phyloP scores from a whole-genome alignment of 768 basidiomycete species.

The Naematelia encephala region DNA sequence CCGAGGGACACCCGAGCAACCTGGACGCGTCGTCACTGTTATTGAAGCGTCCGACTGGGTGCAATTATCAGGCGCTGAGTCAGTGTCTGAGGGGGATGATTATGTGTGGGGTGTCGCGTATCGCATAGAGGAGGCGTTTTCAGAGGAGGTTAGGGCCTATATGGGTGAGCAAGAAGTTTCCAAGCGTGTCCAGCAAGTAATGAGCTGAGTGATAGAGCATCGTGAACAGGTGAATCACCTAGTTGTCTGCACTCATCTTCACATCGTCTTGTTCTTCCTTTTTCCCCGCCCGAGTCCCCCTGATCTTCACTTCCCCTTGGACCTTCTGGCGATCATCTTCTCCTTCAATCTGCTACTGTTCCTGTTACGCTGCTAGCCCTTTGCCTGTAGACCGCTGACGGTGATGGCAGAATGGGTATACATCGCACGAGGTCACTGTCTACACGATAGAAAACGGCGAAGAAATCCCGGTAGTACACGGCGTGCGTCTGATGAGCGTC shows the following conservation, averaged over 20 bases:
- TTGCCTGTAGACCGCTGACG: background rate
- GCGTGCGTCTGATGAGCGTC: conserved; percentile 16
- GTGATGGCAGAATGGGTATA: conserved; percentile 74
- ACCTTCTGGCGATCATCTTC: no score
- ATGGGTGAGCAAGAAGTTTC: conserved; percentile 58
- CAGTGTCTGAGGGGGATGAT: conserved; percentile 51
- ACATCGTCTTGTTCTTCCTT: background rate
- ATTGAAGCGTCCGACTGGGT: conserved; percentile 82
- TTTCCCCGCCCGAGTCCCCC: no score
- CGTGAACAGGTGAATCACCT: conserved; percentile 11
- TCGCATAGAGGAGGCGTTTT: conserved; percentile 74
- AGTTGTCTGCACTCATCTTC: conserved; percentile 1
- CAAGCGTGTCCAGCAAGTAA: conserved; percentile 16
- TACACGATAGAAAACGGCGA: conserved; percentile 62
- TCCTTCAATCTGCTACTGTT: no score
- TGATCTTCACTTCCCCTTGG: no score
- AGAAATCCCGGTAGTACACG: conserved; percentile 55
- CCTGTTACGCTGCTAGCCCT: no score
- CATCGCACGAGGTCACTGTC: conserved; percentile 71
- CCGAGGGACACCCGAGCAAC: conserved; percentile 80
- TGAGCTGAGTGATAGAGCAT: conserved; percentile 5
- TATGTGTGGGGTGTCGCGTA: conserved; percentile 88
- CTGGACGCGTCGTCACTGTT: conserved; percentile 85
- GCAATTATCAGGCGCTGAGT: conserved; percentile 59
- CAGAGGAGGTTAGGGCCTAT: conserved; percentile 74